Base-by-base conservation (phyloP, 1,284 basidiomycete genomes). In the Sanghuangporus sanghuang region DNA sequence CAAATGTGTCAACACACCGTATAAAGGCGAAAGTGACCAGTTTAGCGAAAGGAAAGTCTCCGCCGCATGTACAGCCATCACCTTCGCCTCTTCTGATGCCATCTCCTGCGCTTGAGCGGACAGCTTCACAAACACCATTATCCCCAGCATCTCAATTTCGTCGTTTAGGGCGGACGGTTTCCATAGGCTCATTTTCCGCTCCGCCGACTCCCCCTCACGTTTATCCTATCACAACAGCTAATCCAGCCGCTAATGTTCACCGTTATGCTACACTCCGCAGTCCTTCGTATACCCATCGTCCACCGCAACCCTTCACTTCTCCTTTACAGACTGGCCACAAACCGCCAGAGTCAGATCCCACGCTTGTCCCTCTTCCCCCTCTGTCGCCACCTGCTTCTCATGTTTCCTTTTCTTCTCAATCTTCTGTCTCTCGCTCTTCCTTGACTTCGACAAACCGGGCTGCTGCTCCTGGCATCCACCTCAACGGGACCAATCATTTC, bases 361-460 rank as follows among this genome's bases (percentile, higher is more conserved):
- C 77, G 6, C 73, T 76, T 1, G 79, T 86, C 62, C 85, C 85
- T 35, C 74, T 85, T 3, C 85, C 86, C 5, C 81, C 85, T 1
- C 79, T 85, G 65, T 91, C 89, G 1, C 89, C 89, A 9, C 85
- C 89, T 0, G 75, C 78, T 40, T 92, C 90, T 18, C 78, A 85
- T 0, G 65, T 91, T 14, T 92, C 89, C 0, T 83, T 85, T 68
- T 69, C 68, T 40, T 69, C 69, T 11, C 65, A 55, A 36, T 68
- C 69, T n/a, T 69, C 68, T 18, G 54, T 54, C 6, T 69, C 68
- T 40, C 54, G 64, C 35, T 91, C 89, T 18, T 89, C 89, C 1
- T 80, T 77, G 18, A 90, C 87, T 2, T 87, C 85, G 2, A 75
- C 80, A n/a, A 79, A 75, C 59, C 66, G 69, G 35, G 73, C 73